Evolutionary conservation across 2,329 filamentous ascomycete species (phyloP), one percentile per base, ranked within the genome.

Genomic region (Trichoderma hamatum): DNA sequence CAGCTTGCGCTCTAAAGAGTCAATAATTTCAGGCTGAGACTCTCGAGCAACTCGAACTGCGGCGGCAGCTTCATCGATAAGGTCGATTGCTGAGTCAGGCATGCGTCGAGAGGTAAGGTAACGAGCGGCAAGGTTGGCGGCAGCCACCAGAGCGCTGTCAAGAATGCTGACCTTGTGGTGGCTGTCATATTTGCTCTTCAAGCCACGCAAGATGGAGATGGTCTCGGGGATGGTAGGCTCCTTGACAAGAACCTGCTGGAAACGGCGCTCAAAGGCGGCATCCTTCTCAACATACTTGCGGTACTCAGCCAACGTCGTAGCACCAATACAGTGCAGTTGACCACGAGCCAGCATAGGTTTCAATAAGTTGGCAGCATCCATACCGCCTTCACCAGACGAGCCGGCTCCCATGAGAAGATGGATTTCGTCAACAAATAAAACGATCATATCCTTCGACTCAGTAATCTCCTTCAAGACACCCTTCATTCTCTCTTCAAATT

Each of bases 401-500:
- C 96, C 96, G 73, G 96, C 96, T 70, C 96, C 96, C 96, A 99
- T 99, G 71, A 99, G 89, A 72, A 99, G 86, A 83, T 99, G 96
- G 73, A 99, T 99, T 80, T 99, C 96, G 80, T 99, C 96, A 73
- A 99, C 96, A 75, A 99, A 99, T 72, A 99, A 89, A 64, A 99
- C 91, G 77, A 99, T 97, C 85, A 94, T 97, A 69, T 98, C 95
- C 79, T 96, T 96, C 63, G 94, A 93, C 68, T 97, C 90, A 74
- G 94, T 88, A 70, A 99, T 97, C 82, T 99, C 96, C 81, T 98
- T 99, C 75, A 99, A 82, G 5, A 99, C 96, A 67, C 95, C 94
- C 87, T 99, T 99, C 94, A 99, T 98, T 74, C 96, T 89, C 85
- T 99, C 96, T 80, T 99, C 96, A 70, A 99, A 99, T 80, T 99